phyloP scores from a whole-genome alignment of 257 asterid species.

The Solanum sejunctum region DNA sequence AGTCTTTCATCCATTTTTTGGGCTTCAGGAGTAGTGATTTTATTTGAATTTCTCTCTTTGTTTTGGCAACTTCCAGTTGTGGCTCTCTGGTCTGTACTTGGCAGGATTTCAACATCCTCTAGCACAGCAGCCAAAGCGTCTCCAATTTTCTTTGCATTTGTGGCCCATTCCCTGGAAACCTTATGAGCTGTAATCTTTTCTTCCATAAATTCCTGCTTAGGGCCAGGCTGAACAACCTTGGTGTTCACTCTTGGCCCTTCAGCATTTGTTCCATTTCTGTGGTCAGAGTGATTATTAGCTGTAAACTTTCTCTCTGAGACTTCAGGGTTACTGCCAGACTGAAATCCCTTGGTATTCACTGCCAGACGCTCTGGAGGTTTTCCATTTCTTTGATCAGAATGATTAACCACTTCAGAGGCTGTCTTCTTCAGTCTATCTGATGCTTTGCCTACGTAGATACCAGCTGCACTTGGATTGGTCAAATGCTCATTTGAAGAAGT shows the following conservation, averaged over 20 bases:
- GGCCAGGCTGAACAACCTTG: conserved; percentile 9
- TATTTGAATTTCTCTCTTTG: conserved; percentile 22
- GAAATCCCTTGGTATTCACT: conserved; percentile 1
- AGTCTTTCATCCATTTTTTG: conserved; percentile 26
- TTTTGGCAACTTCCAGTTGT: conserved; percentile 23
- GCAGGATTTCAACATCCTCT: conserved; percentile 19
- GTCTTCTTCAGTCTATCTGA: conserved; percentile 6
- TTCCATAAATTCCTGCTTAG: conserved; percentile 19
- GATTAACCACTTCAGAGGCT: conserved; percentile 10
- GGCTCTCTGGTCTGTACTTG: conserved; percentile 13
- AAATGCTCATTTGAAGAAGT: conserved; percentile 14
- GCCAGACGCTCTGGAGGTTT: conserved; percentile 5
- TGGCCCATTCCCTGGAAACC: conserved; percentile 17
- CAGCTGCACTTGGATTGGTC: conserved; percentile 18
- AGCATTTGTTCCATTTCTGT: conserved; percentile 4
- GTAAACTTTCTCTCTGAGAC: conserved; percentile 15
- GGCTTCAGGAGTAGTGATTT: conserved; percentile 18
- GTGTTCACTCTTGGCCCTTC: conserved; percentile 4
- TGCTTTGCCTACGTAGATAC: conserved; percentile 14
- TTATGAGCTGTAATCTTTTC: conserved; percentile 20
- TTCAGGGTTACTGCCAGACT: conserved; percentile 20
- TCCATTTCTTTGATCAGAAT: conserved; percentile 13
- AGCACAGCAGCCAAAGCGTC: conserved; percentile 22
- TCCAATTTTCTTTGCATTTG: conserved; percentile 29
- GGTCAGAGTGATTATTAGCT: conserved; percentile 18